Evolutionary conservation across 176 grass and related monocot genomes (phyloP), one percentile per base, ranked within the genome.

Genomic region (Thalia dealbata): DNA sequence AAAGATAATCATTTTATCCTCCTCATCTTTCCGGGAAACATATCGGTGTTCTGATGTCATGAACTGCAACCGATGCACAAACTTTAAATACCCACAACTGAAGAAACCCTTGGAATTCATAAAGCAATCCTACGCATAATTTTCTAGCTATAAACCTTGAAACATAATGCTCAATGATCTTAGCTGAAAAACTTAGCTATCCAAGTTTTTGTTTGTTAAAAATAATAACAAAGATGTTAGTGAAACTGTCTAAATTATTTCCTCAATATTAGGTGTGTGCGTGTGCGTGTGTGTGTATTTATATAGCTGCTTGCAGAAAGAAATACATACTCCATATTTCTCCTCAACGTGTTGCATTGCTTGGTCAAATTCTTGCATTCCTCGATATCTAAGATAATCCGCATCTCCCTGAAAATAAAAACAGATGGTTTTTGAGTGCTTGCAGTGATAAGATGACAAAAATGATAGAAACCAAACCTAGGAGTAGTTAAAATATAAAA

Each of bases 1-100:
- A 58, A 96, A 92, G 46, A 96, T 46, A 73, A 96, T 86, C 61
- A 92, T 60, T 80, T 82, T 96, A 78, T 96, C 89, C 52, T 74
- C 86, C 61, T 96, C 93, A 80, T 96, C 82, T 86, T 90, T 90
- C 50, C 89, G 87, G 48, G 93, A 96, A 75, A 96, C 83, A 58
- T 92, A 96, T 86, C 86, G 92, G 69, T 96, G 92, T 24, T 87
- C 82, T 50, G 89, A 88, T 71, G 93, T 92, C 89, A 96, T 96
- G 80, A 96, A 96, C 93, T 96, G 87, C 74, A 99, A n/a, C n/a
- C n/a, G n/a, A 82, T 43, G n/a, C 7, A n/a, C 19, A 68, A 4
- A 63, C 23, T 14, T 63, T n/a, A n/a, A n/a, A n/a, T n/a, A n/a
- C n/a, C n/a, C n/a, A n/a, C n/a, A n/a, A n/a, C n/a, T n/a, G n/a